phyloP scores from a whole-genome alignment of 129 eudicot species.

The Kitagawia praeruptora region DNA sequence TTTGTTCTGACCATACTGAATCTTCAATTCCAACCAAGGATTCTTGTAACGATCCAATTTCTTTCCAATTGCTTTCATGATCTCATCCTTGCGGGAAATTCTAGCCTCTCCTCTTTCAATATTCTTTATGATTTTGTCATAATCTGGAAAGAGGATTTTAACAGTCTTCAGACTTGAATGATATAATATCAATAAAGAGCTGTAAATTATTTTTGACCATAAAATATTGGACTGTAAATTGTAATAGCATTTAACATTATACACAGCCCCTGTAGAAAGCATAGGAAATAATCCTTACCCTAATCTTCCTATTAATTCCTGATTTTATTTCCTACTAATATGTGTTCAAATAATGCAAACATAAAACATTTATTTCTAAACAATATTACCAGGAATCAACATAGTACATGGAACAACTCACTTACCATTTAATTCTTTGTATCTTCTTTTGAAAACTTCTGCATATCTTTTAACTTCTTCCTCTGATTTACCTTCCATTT shows the following conservation, averaged over 20 bases:
- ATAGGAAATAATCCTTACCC: background rate
- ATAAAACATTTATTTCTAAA: background rate
- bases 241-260: background rate
- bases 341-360: background rate
- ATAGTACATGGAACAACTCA: slow-evolving; percentile 1
- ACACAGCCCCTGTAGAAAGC: background rate
- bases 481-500: slow-evolving; percentile 91
- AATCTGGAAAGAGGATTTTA: slow-evolving; percentile 41
- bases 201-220: background rate
- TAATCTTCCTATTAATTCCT: background rate
- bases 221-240: background rate
- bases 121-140: slow-evolving; percentile 85
- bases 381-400: background rate
- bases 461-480: slow-evolving; percentile 97
- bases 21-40: slow-evolving; percentile 96
- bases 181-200: background rate
- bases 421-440: slow-evolving; percentile 86
- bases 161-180: background rate
- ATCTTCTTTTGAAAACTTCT: slow-evolving; percentile 80
- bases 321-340: background rate
- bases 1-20: slow-evolving; percentile 98
- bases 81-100: slow-evolving; percentile 91
- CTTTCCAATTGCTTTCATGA: slow-evolving; percentile 97
- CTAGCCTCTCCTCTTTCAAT: slow-evolving; percentile 99
- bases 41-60: slow-evolving; percentile 96